These are phyloP conservation scores for Populus hybrid DNA, from an alignment of 441 rosid species.

Conservation along the genomic window DNA sequence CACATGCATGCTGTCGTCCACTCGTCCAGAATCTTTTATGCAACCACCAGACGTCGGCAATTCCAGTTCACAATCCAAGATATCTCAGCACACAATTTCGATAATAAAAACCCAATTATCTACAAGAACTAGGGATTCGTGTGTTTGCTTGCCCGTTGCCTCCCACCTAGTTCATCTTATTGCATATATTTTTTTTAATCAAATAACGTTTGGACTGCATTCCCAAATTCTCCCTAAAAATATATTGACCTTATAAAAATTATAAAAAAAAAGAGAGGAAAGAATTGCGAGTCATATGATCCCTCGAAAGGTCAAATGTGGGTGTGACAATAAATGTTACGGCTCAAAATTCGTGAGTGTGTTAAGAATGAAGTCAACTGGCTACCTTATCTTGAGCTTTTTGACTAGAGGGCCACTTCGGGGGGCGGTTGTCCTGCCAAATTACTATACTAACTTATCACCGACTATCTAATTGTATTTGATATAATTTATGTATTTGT, in stretches of 20 bases:
- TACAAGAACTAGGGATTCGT: not conserved
- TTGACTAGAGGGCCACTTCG: too few species aligned
- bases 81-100: not conserved
- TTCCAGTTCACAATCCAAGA: not conserved
- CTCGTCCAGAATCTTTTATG: not conserved
- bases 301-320: not conserved
- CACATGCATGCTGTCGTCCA: not conserved
- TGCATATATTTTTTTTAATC: too few species aligned
- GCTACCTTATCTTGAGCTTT: not conserved
- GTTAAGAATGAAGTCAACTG: not conserved
- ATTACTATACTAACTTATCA: not conserved
- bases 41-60: not conserved
- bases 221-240: too few species aligned
- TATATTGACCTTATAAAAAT: not conserved
- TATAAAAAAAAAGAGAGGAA: not conserved
- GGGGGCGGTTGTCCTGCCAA: not conserved
- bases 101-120: not conserved
- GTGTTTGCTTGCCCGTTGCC: not conserved
- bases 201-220: too few species aligned
- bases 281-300: too few species aligned
- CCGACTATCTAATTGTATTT: not conserved
- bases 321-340: not conserved
- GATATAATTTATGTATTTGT: too few species aligned
- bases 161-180: not conserved
- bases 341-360: not conserved